Base-by-base conservation (phyloP, 192 early-diverging fungal species). In the Mortierella hygrophila region DNA sequence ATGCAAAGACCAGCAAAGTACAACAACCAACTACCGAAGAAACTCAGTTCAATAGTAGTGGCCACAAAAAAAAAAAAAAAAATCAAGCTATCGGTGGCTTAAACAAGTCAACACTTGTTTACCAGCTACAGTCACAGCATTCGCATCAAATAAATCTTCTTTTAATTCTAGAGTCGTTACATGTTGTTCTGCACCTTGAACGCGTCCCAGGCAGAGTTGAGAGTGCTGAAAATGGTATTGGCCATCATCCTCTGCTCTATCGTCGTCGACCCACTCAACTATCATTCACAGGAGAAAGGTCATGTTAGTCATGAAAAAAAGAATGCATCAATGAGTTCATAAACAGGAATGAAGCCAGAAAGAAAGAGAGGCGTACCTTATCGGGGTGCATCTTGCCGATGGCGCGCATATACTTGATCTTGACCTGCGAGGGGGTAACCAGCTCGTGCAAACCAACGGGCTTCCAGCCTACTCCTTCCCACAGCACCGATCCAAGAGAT, bases 201-300 rank as follows among this genome's bases (percentile, higher is more conserved):
- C 8, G 90, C 83, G 80, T 99, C 97, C 97, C 97, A 99, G 10
- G 97, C 98, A 89, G 97, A 93, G 86, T 99, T 99, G 54, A 99
- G 89, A 4, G 92, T 89, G 75, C 93, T 92, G 83, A 99, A 99
- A 21, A 98, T 96, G 57, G 92, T 92, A 70, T 94, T 95, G 40
- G 98, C 98, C 42, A 99, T 90, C 94, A 99, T 92, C 40, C 89
- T 82, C 77, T 98, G 93, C 83, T 98, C 97, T 18, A 96, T 88
- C n/a, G 94, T 94, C 15, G 94, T 91, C 41, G 65, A 83, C 41
- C 83, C 75, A 60, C 60, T 86, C 54, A 95, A 55, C 89, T 94
- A 75, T 38, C 21, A 23, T 41, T 42, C 46, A 37, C 18, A 60
- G 7, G 32, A 41, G 78, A 73, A 72, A 69, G 21, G 29, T n/a